These are phyloP conservation scores for Ophiostoma angusticollis DNA, from an alignment of 2,329 filamentous ascomycete species.

Conservation along the genomic window DNA sequence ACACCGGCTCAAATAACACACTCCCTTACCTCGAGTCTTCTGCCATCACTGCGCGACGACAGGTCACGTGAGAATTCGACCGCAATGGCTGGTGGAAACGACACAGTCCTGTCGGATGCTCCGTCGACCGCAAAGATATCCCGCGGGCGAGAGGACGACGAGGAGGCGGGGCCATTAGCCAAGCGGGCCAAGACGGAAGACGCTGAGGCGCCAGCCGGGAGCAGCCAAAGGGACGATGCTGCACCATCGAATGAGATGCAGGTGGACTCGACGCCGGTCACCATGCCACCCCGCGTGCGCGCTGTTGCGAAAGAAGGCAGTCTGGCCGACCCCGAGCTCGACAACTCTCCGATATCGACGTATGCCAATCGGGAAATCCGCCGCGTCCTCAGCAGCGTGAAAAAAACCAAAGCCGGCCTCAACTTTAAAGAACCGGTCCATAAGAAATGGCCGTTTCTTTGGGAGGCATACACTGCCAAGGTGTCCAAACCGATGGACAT, in stretches of 20 bases:
- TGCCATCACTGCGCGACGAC: constrained; percentile 17
- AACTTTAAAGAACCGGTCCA: constrained; percentile 71
- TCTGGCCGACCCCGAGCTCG: constrained; percentile 30
- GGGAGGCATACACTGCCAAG: constrained; percentile 55
- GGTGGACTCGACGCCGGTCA: constrained; percentile 15
- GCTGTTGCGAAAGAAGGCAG: constrained; percentile 23
- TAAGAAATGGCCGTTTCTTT: constrained; percentile 60
- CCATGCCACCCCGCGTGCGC: constrained; percentile 17
- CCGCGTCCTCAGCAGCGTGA: constrained; percentile 58
- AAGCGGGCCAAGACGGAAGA: constrained; percentile 64
- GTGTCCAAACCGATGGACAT: constrained; percentile 77
- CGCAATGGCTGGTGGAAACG: constrained; percentile 20
- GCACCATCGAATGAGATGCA: constrained; percentile 13
- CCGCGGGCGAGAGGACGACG: constrained; percentile 67
- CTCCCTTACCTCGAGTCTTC: constrained; percentile 9
- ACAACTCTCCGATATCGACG: constrained; percentile 39
- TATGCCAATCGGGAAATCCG: constrained; percentile 50
- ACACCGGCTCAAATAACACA: background rate
- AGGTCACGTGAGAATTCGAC: no score
- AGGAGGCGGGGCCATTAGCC: constrained; percentile 50
- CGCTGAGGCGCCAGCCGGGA: constrained; percentile 14
- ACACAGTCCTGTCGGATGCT: constrained; percentile 30
- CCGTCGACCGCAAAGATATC: constrained; percentile 50
- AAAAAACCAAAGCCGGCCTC: constrained; percentile 71
- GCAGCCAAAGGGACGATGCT: constrained; percentile 1